phyloP scores from a whole-genome alignment of 148 eudicot genomes.

The Silene uniflora region DNA sequence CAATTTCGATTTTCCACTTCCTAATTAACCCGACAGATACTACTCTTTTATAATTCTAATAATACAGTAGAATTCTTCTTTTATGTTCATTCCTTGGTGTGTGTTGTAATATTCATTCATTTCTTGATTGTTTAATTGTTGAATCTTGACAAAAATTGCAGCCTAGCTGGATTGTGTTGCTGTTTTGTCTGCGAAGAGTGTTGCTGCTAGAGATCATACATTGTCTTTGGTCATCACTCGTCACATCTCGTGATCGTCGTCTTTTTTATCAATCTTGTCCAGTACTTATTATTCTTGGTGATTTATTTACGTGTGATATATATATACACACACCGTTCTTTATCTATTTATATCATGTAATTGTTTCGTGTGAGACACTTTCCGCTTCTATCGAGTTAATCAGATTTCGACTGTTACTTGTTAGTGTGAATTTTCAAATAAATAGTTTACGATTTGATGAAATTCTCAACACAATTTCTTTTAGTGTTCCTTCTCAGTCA shows the following conservation, averaged over 20 bases:
- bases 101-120: too few relatives aligned
- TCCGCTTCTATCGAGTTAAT: too few relatives aligned
- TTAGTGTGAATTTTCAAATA: too few relatives aligned
- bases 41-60: too few relatives aligned
- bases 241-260: neutral
- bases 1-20: too few relatives aligned
- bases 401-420: neutral
- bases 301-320: neutral
- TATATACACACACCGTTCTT: neutral
- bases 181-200: conserved; percentile 34
- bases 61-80: too few relatives aligned
- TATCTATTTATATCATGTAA: neutral
- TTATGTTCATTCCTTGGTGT: too few relatives aligned
- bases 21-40: too few relatives aligned
- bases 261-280: neutral
- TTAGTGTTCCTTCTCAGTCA: too few relatives aligned
- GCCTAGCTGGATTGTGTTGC: conserved; percentile 37
- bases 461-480: too few relatives aligned
- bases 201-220: conserved; percentile 17
- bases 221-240: neutral
- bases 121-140: neutral
- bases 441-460: too few relatives aligned
- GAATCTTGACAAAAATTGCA: conserved; percentile 11
- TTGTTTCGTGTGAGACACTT: neutral
- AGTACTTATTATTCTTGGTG: neutral